A percentile compares a stretch with the other conserved stretches of the same genome.
phyloP scores from a whole-genome alignment of 2,329 filamentous ascomycete species.

The Chrysoporthe austroafricana region DNA sequence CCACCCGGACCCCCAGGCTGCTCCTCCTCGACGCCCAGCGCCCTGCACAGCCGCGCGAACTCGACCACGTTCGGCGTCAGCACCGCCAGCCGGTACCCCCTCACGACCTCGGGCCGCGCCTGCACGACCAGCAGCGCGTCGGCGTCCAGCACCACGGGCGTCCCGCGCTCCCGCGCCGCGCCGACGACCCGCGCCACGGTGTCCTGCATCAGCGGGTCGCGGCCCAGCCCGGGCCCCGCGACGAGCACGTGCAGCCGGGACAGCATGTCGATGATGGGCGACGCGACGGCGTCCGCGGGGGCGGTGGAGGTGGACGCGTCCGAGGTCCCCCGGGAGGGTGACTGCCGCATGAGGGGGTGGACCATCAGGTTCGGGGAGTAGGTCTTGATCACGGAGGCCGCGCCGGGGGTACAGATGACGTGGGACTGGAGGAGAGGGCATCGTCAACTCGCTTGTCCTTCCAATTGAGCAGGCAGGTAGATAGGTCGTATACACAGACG shows the following conservation, averaged over 20 bases:
- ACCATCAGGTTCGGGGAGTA: slow-evolving; percentile 99
- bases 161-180: slow-evolving; percentile 70
- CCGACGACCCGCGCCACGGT: slow-evolving; percentile 79
- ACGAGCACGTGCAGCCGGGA: slow-evolving; percentile 89
- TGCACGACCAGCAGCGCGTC: slow-evolving; percentile 84
- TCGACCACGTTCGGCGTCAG: slow-evolving; percentile 95
- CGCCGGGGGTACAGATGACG: slow-evolving; percentile 91
- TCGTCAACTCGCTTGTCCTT: slow-evolving; percentile 3
- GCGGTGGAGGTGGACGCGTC: slow-evolving; percentile 53
- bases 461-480: background rate
- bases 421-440: slow-evolving; percentile 64
- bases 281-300: slow-evolving; percentile 62
- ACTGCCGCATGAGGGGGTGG: slow-evolving; percentile 90
- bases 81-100: slow-evolving; percentile 81
- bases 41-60: slow-evolving; percentile 80
- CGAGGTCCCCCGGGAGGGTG: slow-evolving; percentile 48
- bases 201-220: slow-evolving; percentile 87
- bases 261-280: slow-evolving; percentile 77
- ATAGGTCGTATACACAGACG: background rate
- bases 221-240: slow-evolving; percentile 87
- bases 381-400: slow-evolving; percentile 88
- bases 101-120: slow-evolving; percentile 73
- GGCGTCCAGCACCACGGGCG: slow-evolving; percentile 89
- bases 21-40: slow-evolving; percentile 66
- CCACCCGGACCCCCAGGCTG: slow-evolving; percentile 34